A percentile compares a stretch with the other conserved stretches of the same genome.
Conservation (phyloP, 1,139 yeast genomes). For the Lodderomyces elongisporus region DNA sequence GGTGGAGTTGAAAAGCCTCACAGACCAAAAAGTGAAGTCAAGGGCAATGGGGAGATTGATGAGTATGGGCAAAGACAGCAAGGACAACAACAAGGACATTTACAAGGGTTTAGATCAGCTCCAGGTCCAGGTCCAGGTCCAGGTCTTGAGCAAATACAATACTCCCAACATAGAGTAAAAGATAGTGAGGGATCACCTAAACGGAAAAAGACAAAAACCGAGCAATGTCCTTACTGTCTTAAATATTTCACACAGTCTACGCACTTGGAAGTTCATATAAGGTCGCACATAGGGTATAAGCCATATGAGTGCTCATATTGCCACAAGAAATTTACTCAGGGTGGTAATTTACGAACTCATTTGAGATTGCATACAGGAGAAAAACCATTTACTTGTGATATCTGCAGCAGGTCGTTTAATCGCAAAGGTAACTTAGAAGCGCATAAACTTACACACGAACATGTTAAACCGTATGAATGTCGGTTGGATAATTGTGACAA, state of each 20-base stretch:
- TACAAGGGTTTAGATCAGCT: no score
- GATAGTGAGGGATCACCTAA: constrained; percentile 17
- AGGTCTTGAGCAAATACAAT: no score
- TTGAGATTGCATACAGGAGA: constrained; percentile 87
- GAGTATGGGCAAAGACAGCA: constrained; percentile 10
- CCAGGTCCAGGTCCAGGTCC: no score
- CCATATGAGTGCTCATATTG: constrained; percentile 79
- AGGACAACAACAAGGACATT: no score
- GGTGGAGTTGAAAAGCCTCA: constrained; percentile 78
- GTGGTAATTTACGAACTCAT: constrained; percentile 88
- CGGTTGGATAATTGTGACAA: constrained; percentile 77
- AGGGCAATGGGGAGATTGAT: constrained; percentile 15
- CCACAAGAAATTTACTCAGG: constrained; percentile 82
- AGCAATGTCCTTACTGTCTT: constrained; percentile 66
- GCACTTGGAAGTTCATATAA: constrained; percentile 71
- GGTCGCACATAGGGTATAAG: constrained; percentile 73
- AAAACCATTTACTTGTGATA: constrained; percentile 74
- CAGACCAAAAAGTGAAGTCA: constrained; percentile 18
- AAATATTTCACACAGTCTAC: constrained; percentile 71
- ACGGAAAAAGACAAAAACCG: constrained; percentile 42
- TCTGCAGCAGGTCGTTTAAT: constrained; percentile 71
- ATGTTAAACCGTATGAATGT: constrained; percentile 75
- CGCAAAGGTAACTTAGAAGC: constrained; percentile 89
- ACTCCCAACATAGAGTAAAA: no score
- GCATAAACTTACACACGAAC: constrained; percentile 75